Evolutionary conservation across 768 basidiomycete genomes (phyloP).

Genomic region (Termitomyces sp.): DNA sequence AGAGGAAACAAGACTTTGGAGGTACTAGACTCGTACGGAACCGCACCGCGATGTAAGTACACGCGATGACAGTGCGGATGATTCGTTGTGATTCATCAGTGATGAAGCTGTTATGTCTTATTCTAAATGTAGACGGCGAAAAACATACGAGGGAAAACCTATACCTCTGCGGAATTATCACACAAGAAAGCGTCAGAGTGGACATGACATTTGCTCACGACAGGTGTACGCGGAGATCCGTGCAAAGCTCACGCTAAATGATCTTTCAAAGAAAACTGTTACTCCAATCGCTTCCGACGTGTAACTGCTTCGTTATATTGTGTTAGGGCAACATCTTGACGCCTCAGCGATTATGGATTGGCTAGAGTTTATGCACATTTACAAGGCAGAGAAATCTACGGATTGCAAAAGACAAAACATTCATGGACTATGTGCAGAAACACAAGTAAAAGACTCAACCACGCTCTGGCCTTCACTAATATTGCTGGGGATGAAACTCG

Average conservation of each 20-base stretch:
- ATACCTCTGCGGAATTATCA: too few species aligned
- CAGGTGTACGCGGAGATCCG: neutral
- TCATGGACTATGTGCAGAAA: neutral
- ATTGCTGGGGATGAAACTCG: conserved; percentile 14
- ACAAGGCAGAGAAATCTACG: neutral
- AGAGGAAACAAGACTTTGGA: neutral
- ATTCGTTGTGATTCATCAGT: neutral
- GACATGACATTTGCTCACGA: too few species aligned
- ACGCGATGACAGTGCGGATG: neutral
- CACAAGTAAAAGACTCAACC: neutral
- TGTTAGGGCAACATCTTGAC: neutral
- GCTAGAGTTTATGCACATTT: neutral
- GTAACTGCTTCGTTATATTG: neutral
- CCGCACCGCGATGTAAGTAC: neutral
- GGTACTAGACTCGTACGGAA: neutral
- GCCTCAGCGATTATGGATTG: neutral
- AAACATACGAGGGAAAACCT: neutral
- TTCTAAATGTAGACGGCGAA: neutral
- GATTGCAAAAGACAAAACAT: neutral
- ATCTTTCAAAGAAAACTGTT: neutral
- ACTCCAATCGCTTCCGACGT: neutral
- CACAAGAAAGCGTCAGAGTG: too few species aligned
- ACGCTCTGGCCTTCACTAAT: neutral
- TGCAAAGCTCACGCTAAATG: neutral
- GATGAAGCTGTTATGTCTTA: neutral